These are phyloP conservation scores for Penicillium turbatum DNA, from an alignment of 495 filamentous ascomycete species.

Conservation along the genomic window DNA sequence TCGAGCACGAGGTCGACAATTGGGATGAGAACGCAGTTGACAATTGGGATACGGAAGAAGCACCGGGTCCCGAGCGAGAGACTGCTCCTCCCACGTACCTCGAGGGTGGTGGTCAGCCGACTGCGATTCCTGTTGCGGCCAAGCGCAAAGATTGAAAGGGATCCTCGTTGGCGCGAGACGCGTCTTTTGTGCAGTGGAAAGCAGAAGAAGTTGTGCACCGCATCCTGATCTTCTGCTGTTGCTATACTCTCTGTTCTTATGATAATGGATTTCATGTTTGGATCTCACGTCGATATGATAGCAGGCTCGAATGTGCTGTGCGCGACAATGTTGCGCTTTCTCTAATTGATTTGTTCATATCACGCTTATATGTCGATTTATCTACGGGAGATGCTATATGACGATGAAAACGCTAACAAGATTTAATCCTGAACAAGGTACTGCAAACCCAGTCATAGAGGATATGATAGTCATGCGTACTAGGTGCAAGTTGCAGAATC, in stretches of 20 bases:
- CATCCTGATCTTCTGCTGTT: background rate
- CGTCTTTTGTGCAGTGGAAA: background rate
- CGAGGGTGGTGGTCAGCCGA: constrained; percentile 5
- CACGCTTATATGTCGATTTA: background rate
- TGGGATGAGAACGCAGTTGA: constrained; percentile 81
- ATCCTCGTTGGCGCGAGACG: background rate
- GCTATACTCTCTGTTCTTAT: constrained; percentile 4
- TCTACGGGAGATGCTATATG: background rate
- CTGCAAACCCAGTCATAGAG: background rate
- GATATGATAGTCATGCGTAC: background rate
- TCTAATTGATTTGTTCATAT: constrained; percentile 6
- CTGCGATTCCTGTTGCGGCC: constrained; percentile 1
- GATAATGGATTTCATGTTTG: constrained; percentile 21
- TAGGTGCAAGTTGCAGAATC: background rate
- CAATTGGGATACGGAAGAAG: constrained; percentile 65
- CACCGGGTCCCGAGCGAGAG: constrained; percentile 12
- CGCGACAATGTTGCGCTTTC: constrained; percentile 8
- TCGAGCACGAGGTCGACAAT: constrained; percentile 74
- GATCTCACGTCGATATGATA: constrained; percentile 21
- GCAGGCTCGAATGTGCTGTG: constrained; percentile 9
- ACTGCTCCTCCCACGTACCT: constrained; percentile 20
- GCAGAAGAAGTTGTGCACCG: background rate
- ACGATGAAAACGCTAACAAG: background rate
- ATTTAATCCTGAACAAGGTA: background rate
- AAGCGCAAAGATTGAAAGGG: constrained; percentile 22